phyloP scores from a whole-genome alignment of 257 asterid species.

The Euphrasia confusa region DNA sequence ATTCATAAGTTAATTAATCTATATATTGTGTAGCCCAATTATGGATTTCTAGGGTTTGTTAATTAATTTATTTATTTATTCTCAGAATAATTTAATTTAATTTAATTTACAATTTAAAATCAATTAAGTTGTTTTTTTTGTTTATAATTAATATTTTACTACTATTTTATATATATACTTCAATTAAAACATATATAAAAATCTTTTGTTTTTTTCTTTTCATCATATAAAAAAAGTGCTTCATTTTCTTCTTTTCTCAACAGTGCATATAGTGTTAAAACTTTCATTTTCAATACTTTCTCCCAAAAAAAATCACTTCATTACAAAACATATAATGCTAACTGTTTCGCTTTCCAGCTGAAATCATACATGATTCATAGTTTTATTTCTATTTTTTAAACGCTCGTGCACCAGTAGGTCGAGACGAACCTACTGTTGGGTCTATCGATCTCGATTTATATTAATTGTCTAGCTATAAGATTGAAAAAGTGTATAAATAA shows the following conservation, averaged over 20 bases:
- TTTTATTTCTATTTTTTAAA: not conserved
- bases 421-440: too few relatives aligned
- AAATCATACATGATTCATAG: not conserved
- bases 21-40: too few relatives aligned
- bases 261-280: slow-evolving; percentile 16
- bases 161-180: not conserved
- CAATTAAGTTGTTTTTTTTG: too few relatives aligned
- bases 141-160: not conserved
- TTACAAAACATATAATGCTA: not conserved
- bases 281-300: not conserved
- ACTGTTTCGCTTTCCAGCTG: too few relatives aligned
- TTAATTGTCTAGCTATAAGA: too few relatives aligned
- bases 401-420: not conserved
- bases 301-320: not conserved
- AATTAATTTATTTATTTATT: not conserved
- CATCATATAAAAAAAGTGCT: not conserved
- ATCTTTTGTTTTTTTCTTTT: slow-evolving; percentile 7
- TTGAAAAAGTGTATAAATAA: too few relatives aligned
- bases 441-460: not conserved
- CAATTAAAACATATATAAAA: not conserved
- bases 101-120: too few relatives aligned
- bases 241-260: not conserved
- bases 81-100: slow-evolving; percentile 1
- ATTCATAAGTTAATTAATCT: not conserved
- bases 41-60: not conserved